Percentiles rank a stretch among this genome's conserved stretches.
Conservation (phyloP, 2,329 filamentous ascomycete species). For the Tolypocladium album region DNA sequence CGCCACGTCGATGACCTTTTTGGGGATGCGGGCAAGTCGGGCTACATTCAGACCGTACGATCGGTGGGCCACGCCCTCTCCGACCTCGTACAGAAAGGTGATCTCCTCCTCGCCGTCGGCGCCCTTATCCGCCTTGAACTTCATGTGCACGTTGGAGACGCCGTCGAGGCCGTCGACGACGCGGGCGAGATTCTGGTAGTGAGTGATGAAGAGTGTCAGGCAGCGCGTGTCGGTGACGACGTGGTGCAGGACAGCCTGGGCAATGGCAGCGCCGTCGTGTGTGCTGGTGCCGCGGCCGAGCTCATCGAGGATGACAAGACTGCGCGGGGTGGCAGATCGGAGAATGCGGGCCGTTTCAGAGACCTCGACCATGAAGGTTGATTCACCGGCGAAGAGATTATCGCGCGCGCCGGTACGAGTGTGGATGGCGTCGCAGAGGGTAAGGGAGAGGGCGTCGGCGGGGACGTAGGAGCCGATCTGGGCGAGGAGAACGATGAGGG, state of each 20-base stretch:
- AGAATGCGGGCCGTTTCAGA: constrained; percentile 87
- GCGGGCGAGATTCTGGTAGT: constrained; percentile 77
- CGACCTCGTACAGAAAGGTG: constrained; percentile 90
- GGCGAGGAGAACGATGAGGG: constrained; percentile 84
- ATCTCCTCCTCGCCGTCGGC: constrained; percentile 59
- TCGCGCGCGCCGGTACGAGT: constrained; percentile 95
- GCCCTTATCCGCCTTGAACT: constrained; percentile 47
- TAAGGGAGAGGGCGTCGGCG: constrained; percentile 60
- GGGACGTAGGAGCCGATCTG: constrained; percentile 94
- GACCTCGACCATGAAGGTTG: constrained; percentile 96
- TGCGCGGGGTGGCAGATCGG: constrained; percentile 74
- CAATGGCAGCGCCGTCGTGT: constrained; percentile 93
- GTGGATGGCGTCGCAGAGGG: constrained; percentile 82
- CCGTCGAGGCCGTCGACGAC: constrained; percentile 58
- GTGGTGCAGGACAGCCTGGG: constrained; percentile 79
- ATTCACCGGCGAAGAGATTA: constrained; percentile 90
- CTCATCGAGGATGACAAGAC: constrained; percentile 87
- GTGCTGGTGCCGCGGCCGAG: constrained; percentile 88
- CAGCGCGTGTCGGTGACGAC: constrained; percentile 65
- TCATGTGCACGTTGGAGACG: constrained; percentile 90
- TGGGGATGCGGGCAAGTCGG: constrained; percentile 69
- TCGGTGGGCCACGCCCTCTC: constrained; percentile 81
- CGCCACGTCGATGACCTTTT: constrained; percentile 66
- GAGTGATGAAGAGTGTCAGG: constrained; percentile 90
- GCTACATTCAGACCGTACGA: constrained; percentile 95